Evolutionary conservation across 2,329 filamentous ascomycete genomes (phyloP), one percentile per base, ranked within the genome.

Genomic region (Ophiocordyceps camponoti-saundersi): DNA sequence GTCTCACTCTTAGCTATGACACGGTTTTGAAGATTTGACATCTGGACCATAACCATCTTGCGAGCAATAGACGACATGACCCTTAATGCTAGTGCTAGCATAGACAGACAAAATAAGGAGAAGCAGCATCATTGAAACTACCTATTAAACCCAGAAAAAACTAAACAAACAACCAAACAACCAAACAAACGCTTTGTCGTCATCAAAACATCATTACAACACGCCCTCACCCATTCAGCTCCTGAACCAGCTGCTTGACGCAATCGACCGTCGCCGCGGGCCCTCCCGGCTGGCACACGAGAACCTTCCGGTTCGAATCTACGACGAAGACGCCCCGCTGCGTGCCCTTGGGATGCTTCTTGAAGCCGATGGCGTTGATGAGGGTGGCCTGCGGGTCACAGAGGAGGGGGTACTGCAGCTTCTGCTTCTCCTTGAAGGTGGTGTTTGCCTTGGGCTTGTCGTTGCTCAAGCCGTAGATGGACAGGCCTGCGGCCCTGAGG

Each of bases 391-490:
- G 66, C 6, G 81, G 75, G 62, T 98, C 89, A 67, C 89, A 96
- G 40, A 98, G 76, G 43, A 98, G 77, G 34, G 83, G 71, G 64
- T 95, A 98, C 6, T 82, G 85, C 47, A 96, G 76, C 52, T 83
- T 86, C 64, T 96, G 86, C 70, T 94, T 95, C 40, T 79, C 81
- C 66, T 87, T 84, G 75, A 96, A 98, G 43, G 79, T 86, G 22
- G 85, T 89, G 70, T 98, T 98, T 57, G 87, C 79, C 67, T 92
- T 94, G 57, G 87, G 80, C 44, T 80, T 84, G 68, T 96, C 92
- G 55, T 77, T 77, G 51, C 85, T 93, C 45, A 98, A 79, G 48
- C 92, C 92, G 62, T 86, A 96, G 66, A 98, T 87, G 59, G 80
- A 74, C 50, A 94, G 77, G 10, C 90, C 90, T 47, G 78, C 82